A percentile compares a stretch with the other conserved stretches of the same genome.
These are phyloP conservation scores for Coemansia furcata DNA, from an alignment of 192 early-diverging fungal species.

Conservation along the genomic window DNA sequence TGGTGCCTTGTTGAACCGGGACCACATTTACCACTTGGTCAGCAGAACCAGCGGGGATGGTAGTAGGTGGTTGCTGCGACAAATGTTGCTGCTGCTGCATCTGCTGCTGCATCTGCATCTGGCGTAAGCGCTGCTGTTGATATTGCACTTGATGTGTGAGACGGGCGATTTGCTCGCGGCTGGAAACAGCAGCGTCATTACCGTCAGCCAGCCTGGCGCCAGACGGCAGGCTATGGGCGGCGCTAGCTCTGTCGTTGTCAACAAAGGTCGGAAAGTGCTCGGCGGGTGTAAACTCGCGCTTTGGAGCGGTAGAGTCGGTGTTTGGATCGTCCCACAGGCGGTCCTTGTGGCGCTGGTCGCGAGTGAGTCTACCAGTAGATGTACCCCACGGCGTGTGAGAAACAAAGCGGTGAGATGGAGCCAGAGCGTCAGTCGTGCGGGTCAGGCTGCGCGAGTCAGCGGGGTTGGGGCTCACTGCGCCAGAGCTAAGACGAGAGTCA, in stretches of 20 bases:
- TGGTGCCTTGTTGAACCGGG: slow-evolving; percentile 32
- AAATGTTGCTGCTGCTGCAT: slow-evolving; percentile 16
- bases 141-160: slow-evolving; percentile 10
- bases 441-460: slow-evolving; percentile 5
- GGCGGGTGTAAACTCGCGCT: not conserved
- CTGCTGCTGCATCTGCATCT: slow-evolving; percentile 8
- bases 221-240: not conserved
- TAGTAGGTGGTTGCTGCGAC: slow-evolving; percentile 1
- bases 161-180: not conserved
- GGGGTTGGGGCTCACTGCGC: slow-evolving; percentile 25
- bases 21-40: slow-evolving; percentile 45
- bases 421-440: slow-evolving; percentile 23
- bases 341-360: slow-evolving; percentile 39
- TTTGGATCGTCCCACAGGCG: slow-evolving; percentile 44
- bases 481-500: slow-evolving; percentile 32
- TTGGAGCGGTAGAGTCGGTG: not conserved
- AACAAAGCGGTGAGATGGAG: slow-evolving; percentile 42
- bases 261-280: not conserved
- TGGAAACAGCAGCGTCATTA: not conserved
- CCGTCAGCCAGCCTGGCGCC: not conserved
- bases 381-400: slow-evolving; percentile 50
- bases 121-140: slow-evolving; percentile 18
- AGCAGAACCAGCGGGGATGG: not conserved
- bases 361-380: slow-evolving; percentile 40
- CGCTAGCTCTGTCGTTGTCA: not conserved